Percentiles rank a stretch among this genome's conserved stretches.
Evolutionary conservation across 768 basidiomycete genomes (phyloP).

Genomic region (Tephrocybe sp.): DNA sequence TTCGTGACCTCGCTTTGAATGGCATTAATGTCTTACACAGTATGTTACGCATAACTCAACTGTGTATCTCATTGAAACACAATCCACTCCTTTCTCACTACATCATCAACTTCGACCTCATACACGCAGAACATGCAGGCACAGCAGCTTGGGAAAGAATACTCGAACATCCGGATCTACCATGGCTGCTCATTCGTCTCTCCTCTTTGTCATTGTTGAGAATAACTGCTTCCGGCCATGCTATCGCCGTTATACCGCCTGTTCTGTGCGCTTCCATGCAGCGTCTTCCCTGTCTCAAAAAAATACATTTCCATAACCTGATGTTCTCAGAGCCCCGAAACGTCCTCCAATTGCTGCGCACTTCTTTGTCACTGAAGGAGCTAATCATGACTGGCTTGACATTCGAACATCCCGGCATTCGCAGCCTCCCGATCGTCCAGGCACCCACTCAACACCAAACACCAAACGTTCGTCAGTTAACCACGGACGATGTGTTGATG

Average conservation of each 20-base stretch:
- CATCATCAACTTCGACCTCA: background rate
- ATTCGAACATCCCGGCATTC: background rate
- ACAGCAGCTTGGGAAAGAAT: no score
- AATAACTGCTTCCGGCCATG: background rate
- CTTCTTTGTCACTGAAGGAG: background rate
- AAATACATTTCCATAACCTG: background rate
- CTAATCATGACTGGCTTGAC: background rate
- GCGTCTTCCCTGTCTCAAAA: background rate
- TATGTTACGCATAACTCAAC: background rate
- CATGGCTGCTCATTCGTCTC: background rate
- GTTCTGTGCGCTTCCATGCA: background rate
- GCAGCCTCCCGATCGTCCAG: background rate
- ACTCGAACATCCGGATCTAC: no score
- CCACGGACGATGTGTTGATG: background rate
- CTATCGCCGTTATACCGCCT: background rate
- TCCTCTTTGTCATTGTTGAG: background rate
- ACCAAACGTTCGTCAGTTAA: background rate
- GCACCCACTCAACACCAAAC: background rate
- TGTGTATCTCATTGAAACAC: background rate
- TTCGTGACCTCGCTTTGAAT: constrained; percentile 20
- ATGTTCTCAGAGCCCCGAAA: background rate
- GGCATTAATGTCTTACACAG: background rate
- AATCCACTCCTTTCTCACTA: background rate
- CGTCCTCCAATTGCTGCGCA: background rate
- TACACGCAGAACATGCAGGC: background rate